Base-by-base conservation (phyloP, 1,139 yeast genomes). In the Protomyces macrosporus region DNA sequence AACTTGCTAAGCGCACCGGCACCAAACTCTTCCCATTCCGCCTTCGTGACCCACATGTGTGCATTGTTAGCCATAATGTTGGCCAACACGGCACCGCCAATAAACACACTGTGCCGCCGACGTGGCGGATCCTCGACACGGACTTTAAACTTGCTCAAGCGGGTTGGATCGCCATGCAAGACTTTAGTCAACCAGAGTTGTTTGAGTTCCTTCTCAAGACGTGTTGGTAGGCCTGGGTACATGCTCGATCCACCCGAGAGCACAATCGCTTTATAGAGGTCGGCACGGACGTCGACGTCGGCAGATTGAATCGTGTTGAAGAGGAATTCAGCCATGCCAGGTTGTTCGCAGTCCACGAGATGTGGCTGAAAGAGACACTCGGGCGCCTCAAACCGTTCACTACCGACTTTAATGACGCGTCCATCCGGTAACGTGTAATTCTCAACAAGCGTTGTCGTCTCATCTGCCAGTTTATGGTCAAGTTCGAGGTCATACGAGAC, bases 121-220 rank as follows among this genome's bases (percentile, higher is more conserved):
- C 98, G 86, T 71, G 99, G 99, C 55, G 98, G 98, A 75, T 93
- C 98, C 76, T 93, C 98, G 72, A 93, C 93, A 77, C 95, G 86
- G 55, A 95, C 97, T 77, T 93, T 93, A 77, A 93, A 93, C 75
- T 91, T 91, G 54, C 85, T 88, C 70, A 93, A 81, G 74, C 98
- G 83, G 23, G 90, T 74, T 48, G 97, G 86, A 76, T 93, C 96
- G 57, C 91, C 93, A 70, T 87, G 85, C 68, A 93, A 82, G 16
- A 93, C 97, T 71, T 85, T 84, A 4, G 95, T 85, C 69, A 89
- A 84, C 98, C 98, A 95, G 70, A 90, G 84, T 75, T 93, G 99
- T 76, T 93, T 93, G 75, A 93, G 82, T 76, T 93, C 98, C 76
- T 90, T 91, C 51, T 93, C 98, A 70, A 95, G 80, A 72, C 98